phyloP scores from a whole-genome alignment of 2,329 filamentous ascomycete species.

The Zymoseptoria passerinii region DNA sequence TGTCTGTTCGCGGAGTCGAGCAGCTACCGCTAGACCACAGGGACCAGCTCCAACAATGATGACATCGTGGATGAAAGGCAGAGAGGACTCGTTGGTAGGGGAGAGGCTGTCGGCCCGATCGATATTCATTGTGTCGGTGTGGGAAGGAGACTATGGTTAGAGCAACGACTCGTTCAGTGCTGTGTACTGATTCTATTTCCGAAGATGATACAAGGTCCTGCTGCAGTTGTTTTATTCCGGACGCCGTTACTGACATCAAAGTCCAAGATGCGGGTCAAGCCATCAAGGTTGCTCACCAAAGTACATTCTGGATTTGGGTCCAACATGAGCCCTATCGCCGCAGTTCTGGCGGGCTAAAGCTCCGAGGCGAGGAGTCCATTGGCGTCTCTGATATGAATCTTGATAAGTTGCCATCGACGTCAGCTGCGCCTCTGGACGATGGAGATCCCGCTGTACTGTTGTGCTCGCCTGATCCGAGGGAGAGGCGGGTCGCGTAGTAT shows the following conservation, averaged over 20 bases:
- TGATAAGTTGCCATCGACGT: background rate
- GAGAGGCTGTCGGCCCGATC: conserved; percentile 13
- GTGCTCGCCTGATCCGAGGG: too few relatives aligned
- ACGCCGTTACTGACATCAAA: background rate
- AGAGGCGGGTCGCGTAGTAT: too few relatives aligned
- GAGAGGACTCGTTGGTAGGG: conserved; percentile 7
- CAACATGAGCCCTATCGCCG: background rate
- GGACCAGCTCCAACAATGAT: conserved; percentile 68
- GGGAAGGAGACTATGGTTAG: background rate
- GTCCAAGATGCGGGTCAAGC: background rate
- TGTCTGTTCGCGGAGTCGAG: conserved; percentile 61
- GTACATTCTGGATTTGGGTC: background rate
- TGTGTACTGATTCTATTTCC: background rate
- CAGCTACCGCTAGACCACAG: conserved; percentile 64
- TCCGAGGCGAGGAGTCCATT: background rate
- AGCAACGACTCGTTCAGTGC: background rate
- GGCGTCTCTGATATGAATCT: background rate
- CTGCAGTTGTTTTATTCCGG: background rate
- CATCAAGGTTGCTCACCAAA: background rate
- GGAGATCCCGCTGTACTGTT: too few relatives aligned
- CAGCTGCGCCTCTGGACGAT: background rate
- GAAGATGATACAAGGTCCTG: background rate
- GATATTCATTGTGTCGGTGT: background rate
- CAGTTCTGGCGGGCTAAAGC: background rate
- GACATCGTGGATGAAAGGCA: conserved; percentile 48